Percentiles rank a stretch among this genome's conserved stretches.
phyloP scores from a whole-genome alignment of 1,284 basidiomycete species.

The Austroboletus niveus region DNA sequence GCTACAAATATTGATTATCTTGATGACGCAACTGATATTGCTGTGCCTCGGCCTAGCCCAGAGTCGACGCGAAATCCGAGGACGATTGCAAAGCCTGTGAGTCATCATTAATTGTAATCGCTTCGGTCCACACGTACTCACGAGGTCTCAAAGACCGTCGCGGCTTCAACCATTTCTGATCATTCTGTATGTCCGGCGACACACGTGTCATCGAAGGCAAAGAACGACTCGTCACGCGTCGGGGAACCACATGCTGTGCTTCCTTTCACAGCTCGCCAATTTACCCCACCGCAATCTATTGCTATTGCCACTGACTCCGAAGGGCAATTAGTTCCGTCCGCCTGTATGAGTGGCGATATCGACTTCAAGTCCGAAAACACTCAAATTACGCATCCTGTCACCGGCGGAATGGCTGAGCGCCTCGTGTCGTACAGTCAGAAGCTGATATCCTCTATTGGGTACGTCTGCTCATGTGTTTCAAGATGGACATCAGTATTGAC shows the following conservation, averaged over 20 bases:
- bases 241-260: constrained; percentile 11
- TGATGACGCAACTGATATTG: constrained; percentile 1
- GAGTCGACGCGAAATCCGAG: constrained; percentile 28
- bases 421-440: constrained; percentile 35
- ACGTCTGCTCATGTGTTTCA: constrained; percentile 24
- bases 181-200: constrained; percentile 3
- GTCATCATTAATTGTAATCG: constrained; percentile 12
- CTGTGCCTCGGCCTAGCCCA: constrained; percentile 2
- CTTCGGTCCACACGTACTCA: constrained; percentile 18
- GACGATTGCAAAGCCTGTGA: constrained; percentile 24
- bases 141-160: constrained; percentile 14
- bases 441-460: constrained; percentile 34
- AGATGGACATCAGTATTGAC: constrained; percentile 22
- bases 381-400: constrained; percentile 8
- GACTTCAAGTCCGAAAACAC: constrained; percentile 13
- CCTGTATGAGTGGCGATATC: constrained; percentile 18
- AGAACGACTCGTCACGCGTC: constrained; percentile 14
- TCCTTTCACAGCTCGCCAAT: constrained; percentile 9
- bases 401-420: constrained; percentile 28
- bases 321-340: constrained; percentile 21
- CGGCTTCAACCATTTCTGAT: constrained; percentile 17
- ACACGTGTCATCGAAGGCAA: constrained; percentile 25
- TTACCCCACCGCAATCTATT: constrained; percentile 15
- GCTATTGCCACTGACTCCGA: constrained; percentile 10
- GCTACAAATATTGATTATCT: neutral